phyloP scores from a whole-genome alignment of 306 rosid genomes.

The Vigna angularis region DNA sequence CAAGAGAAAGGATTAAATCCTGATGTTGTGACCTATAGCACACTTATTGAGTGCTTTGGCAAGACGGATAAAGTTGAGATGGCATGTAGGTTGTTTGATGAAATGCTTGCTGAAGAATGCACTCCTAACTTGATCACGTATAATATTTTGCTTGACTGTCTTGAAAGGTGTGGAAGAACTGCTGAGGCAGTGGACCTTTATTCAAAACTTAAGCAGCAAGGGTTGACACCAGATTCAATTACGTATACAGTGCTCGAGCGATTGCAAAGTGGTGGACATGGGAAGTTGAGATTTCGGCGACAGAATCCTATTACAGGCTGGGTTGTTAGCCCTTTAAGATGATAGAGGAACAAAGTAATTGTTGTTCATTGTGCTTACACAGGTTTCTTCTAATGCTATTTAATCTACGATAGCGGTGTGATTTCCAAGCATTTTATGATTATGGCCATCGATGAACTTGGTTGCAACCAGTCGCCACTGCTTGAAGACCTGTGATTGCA shows the following conservation, averaged over 20 bases:
- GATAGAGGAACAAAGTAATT: conserved; percentile 34
- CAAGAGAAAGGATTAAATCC: conserved; percentile 85
- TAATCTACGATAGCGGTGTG: conserved; percentile 10
- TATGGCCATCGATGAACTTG: conserved; percentile 11
- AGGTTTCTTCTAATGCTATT: conserved; percentile 10
- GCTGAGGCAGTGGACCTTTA: conserved; percentile 91
- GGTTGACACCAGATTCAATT: conserved; percentile 86
- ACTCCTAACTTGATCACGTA: conserved; percentile 85
- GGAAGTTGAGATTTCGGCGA: conserved; percentile 72
- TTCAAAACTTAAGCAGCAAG: conserved; percentile 88
- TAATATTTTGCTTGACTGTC: conserved; percentile 91
- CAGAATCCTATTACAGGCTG: conserved; percentile 94
- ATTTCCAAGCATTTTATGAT: conserved; percentile 15
- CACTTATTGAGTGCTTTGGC: conserved; percentile 94
- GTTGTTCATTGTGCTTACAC: conserved; percentile 26
- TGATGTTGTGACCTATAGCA: conserved; percentile 93
- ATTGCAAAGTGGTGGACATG: conserved; percentile 74
- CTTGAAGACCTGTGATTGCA: conserved; percentile 4
- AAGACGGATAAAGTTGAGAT: conserved; percentile 89
- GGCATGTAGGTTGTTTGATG: conserved; percentile 83
- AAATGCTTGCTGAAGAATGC: conserved; percentile 83
- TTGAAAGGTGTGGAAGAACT: conserved; percentile 87
- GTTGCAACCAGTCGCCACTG: conserved; percentile 21
- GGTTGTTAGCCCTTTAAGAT: conserved; percentile 90
- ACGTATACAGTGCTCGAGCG: conserved; percentile 91